Conservation (phyloP, 331 rosid species). For the Prunus yedoensis region DNA sequence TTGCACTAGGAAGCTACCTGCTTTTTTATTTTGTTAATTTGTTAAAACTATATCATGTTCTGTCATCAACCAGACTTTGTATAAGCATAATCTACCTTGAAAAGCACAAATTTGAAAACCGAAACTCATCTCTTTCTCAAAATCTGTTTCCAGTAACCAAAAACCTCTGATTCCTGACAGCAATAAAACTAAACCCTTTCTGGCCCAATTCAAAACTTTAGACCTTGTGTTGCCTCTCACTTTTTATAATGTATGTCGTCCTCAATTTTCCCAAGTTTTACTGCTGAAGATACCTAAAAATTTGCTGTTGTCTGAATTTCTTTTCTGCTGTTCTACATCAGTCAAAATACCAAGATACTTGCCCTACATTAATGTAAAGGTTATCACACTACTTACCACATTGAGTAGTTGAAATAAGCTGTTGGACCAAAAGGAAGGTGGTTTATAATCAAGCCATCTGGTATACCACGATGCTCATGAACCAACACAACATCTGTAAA, state of each 20-base stretch:
- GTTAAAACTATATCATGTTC: too few species aligned
- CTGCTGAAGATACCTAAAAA: not conserved
- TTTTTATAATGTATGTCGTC: not conserved
- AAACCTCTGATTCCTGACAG: too few species aligned
- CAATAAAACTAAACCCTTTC: too few species aligned
- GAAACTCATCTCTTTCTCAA: not conserved
- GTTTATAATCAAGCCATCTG: constrained; percentile 82
- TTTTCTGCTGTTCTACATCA: constrained; percentile 1
- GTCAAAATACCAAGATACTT: not conserved
- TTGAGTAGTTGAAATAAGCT: constrained; percentile 81
- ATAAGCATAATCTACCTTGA: not conserved
- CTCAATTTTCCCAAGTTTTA: not conserved
- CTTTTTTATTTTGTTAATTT: not conserved
- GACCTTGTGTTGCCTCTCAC: not conserved
- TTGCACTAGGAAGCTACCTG: not conserved
- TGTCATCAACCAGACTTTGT: not conserved
- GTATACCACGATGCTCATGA: constrained; percentile 96
- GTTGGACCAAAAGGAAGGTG: constrained; percentile 95
- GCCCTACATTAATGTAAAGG: not conserved
- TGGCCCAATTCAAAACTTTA: not conserved
- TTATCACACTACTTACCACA: constrained; percentile 58
- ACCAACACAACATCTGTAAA: constrained; percentile 82
- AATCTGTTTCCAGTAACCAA: not conserved
- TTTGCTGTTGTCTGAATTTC: not conserved
- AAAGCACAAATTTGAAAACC: not conserved